A percentile compares a stretch with the other conserved stretches of the same genome.
phyloP scores from a whole-genome alignment of 441 rosid species.

The Macaranga tanarius region DNA sequence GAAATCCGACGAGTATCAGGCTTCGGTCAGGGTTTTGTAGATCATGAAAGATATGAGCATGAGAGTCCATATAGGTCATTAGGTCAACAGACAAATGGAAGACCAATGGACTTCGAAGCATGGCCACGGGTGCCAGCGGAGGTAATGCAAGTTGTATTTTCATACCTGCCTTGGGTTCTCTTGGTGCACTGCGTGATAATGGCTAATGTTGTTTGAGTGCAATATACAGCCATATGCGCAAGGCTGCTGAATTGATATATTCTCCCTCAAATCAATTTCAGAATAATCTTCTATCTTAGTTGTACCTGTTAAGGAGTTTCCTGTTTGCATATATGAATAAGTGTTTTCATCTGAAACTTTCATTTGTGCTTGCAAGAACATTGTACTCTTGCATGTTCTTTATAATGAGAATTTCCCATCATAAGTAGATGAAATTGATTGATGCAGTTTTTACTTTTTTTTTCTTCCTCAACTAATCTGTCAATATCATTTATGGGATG shows the following conservation, averaged over 20 bases:
- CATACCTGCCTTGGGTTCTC: neutral
- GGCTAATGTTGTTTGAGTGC: neutral
- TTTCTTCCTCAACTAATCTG: neutral
- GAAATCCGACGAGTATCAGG: conserved; percentile 74
- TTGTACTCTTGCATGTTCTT: neutral
- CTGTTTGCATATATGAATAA: neutral
- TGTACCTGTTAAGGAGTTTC: neutral
- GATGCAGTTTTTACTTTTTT: neutral
- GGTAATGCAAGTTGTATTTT: conserved; percentile 44
- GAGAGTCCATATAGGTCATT: conserved; percentile 85
- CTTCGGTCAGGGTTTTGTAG: conserved; percentile 49
- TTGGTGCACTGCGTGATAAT: neutral
- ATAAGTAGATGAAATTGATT: neutral
- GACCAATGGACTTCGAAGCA: conserved; percentile 68
- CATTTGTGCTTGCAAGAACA: neutral
- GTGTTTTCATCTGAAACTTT: neutral
- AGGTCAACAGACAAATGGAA: conserved; percentile 65
- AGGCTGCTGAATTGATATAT: neutral
- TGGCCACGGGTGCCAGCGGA: conserved; percentile 85
- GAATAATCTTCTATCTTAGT: neutral
- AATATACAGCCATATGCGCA: neutral
- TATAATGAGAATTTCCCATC: neutral
- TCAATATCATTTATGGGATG: neutral
- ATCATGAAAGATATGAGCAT: conserved; percentile 73
- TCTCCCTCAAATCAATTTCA: neutral